A percentile compares a stretch with the other conserved stretches of the same genome.
phyloP scores from a whole-genome alignment of 805 yeast species.

The Metschnikowia kofuensis region DNA sequence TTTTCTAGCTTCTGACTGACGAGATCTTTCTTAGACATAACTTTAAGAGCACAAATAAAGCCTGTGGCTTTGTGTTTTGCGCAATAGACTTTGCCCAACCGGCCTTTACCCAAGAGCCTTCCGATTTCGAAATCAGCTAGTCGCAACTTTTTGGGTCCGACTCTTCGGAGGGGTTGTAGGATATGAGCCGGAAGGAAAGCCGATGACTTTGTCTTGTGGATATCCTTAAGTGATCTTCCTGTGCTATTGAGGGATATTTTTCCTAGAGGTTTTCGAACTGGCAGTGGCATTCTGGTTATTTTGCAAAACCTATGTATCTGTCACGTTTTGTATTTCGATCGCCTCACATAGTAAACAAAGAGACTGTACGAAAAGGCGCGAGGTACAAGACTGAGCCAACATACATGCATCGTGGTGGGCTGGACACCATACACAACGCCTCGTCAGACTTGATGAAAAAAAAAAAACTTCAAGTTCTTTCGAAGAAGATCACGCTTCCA shows the following conservation, averaged over 20 bases:
- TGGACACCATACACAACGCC: too few relatives aligned
- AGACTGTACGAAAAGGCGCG: conserved; percentile 1
- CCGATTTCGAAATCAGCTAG: conserved; percentile 82
- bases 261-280: conserved; percentile 5
- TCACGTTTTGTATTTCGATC: background rate
- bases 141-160: background rate
- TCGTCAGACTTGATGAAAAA: too few relatives aligned
- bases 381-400: background rate
- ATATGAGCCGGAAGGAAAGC: background rate
- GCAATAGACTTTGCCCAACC: conserved; percentile 89
- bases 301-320: background rate
- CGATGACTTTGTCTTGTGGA: background rate
- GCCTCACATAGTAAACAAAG: background rate
- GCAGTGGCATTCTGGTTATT: conserved; percentile 1
- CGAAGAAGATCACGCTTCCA: too few relatives aligned
- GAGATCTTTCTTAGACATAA: conserved; percentile 82
- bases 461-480: too few relatives aligned
- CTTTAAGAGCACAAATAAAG: conserved; percentile 84
- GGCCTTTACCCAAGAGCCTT: conserved; percentile 84
- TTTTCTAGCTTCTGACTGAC: conserved; percentile 72
- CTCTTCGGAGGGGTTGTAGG: background rate
- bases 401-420: too few relatives aligned
- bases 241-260: conserved; percentile 4
- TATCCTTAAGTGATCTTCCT: background rate
- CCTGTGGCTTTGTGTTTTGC: conserved; percentile 75